phyloP scores from a whole-genome alignment of 345 rosid genomes.

The Melastoma malabathricum region DNA sequence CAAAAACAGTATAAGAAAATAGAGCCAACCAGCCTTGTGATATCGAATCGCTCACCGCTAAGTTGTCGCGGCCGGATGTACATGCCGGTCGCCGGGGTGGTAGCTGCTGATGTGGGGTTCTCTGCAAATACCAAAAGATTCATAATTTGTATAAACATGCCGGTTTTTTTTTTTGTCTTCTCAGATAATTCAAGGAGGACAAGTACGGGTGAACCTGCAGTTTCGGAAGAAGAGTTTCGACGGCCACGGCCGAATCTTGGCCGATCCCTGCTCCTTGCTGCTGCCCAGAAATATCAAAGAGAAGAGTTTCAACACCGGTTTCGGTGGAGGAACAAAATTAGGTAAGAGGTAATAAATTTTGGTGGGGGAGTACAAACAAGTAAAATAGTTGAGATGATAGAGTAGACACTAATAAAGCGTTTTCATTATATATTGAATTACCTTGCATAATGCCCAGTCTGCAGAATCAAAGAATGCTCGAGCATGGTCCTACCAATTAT shows the following conservation, averaged over 20 bases:
- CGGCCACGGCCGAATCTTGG: conserved; percentile 33
- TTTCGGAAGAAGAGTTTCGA: conserved; percentile 60
- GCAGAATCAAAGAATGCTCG: conserved; percentile 94
- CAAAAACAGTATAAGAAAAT: too few species aligned
- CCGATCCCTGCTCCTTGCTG: conserved; percentile 62
- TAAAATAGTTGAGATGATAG: too few species aligned
- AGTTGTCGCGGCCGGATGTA: conserved; percentile 33
- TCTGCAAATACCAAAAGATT: conserved; percentile 20
- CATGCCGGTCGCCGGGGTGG: conserved; percentile 65
- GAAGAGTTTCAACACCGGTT: too few species aligned
- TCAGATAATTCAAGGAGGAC: too few species aligned
- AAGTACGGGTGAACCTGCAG: too few species aligned
- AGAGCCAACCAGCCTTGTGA: too few species aligned
- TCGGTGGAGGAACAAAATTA: too few species aligned
- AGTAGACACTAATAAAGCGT: too few species aligned
- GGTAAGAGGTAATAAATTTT: too few species aligned
- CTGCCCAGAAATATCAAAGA: too few species aligned
- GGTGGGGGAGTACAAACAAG: too few species aligned
- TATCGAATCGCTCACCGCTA: conserved; percentile 16
- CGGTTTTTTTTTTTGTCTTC: neutral
- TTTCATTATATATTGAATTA: too few species aligned
- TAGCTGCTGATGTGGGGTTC: conserved; percentile 57
- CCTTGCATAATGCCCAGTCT: conserved; percentile 83
- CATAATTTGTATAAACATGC: neutral
- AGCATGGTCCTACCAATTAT: conserved; percentile 43